These are phyloP conservation scores for Nicotiana noctiflora DNA, from an alignment of 257 asterid genomes.

Conservation along the genomic window DNA sequence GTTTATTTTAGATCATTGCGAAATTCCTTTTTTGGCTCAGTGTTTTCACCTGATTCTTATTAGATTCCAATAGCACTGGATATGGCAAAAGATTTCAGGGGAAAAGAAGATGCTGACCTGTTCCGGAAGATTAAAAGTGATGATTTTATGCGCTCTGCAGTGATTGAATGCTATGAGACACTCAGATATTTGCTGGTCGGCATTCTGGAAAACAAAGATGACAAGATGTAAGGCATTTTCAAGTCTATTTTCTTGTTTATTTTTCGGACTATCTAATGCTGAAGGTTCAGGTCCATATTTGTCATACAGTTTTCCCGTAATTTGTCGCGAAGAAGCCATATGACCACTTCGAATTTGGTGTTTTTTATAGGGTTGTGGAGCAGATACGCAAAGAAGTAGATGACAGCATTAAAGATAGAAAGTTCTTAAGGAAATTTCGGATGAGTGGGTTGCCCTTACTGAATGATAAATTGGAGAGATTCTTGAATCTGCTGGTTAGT, in stretches of 20 bases:
- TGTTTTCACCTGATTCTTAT: slow-evolving; percentile 14
- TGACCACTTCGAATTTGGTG: slow-evolving; percentile 14
- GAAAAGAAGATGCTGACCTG: slow-evolving; percentile 77
- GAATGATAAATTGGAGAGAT: slow-evolving; percentile 70
- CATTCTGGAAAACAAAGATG: slow-evolving; percentile 56
- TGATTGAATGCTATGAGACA: slow-evolving; percentile 88
- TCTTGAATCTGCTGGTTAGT: slow-evolving; percentile 64
- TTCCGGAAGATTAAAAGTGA: slow-evolving; percentile 79
- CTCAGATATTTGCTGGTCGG: slow-evolving; percentile 54
- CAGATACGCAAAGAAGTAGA: slow-evolving; percentile 60
- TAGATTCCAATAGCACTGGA: slow-evolving; percentile 98
- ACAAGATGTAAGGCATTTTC: slow-evolving; percentile 51
- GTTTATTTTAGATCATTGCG: slow-evolving; percentile 2
- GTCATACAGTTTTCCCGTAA: background rate
- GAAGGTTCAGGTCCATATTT: background rate
- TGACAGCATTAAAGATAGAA: slow-evolving; percentile 40
- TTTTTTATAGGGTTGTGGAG: slow-evolving; percentile 49
- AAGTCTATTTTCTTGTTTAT: slow-evolving; percentile 12
- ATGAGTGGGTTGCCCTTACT: slow-evolving; percentile 71
- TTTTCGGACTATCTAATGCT: background rate
- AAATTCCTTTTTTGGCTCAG: slow-evolving; percentile 20
- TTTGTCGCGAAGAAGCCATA: slow-evolving; percentile 13
- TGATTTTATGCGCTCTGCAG: slow-evolving; percentile 79
- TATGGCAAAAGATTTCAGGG: slow-evolving; percentile 91
- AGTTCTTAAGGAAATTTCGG: slow-evolving; percentile 55